Evolutionary conservation across 78 protist species (phyloP), one percentile per base, ranked within the genome.

Genomic region (Dictyostelium capitatum): DNA sequence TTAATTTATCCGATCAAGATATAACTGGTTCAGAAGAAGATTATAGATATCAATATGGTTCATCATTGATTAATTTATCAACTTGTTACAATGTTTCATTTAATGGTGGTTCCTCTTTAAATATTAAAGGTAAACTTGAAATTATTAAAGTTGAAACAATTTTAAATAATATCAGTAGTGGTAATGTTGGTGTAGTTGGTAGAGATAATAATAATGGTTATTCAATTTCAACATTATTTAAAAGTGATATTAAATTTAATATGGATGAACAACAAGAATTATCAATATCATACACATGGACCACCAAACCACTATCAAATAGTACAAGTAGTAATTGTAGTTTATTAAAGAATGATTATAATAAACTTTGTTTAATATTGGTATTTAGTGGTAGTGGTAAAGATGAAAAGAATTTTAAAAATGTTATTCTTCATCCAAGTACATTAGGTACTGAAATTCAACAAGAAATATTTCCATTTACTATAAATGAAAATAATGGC

Each of bases 1-100:
- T 79, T 15, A 51, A 79, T 54, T 9, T 79, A 54, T 54, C 70
- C 1, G 83, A 79, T 54, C 83, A 79, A 37, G 70, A 56, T 37
- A 6, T 54, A 9, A 28, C 14, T 20, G 83, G 70, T n/a, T 73
- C 53, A 43, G 46, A 32, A 15, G 51, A 46, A 73, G 59, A 73
- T n/a, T 73, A 73, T 47, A 46, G 79, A 32, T 32, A 67, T 32
- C 75, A 67, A 15, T 28, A 15, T 67, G 75, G 75, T 67, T 67
- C 79, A 46, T 43, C 43, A 7, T 46, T 37, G n/a, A 73, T 73
- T 2, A 3, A 43, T 43, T 73, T 17, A 20, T 43, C 79, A 3
- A 46, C 79, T 30, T 46, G 43, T 43, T 73, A 46, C n/a, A 17
- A 48, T 46, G 32, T 73, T 20, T 37, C 59, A 20, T 73, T 73